These are phyloP conservation scores for Malus fusca DNA, from an alignment of 306 rosid genomes.

Conservation along the genomic window DNA sequence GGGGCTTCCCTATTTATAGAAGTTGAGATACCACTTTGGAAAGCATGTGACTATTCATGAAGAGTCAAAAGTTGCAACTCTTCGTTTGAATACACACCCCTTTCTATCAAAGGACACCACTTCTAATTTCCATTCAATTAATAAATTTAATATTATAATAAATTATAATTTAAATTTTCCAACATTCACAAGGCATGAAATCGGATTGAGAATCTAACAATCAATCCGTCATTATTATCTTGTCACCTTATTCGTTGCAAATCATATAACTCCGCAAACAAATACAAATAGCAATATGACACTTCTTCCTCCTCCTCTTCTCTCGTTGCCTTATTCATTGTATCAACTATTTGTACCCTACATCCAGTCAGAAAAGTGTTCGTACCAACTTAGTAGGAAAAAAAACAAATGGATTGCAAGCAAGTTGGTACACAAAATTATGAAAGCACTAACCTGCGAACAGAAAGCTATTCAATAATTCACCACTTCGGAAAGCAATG, in stretches of 20 bases:
- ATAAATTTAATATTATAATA: no score
- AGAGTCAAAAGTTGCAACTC: no score
- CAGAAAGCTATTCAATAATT: background rate
- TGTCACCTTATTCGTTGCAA: no score
- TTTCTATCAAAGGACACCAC: no score
- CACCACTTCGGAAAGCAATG: slow-evolving; percentile 17
- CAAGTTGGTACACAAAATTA: background rate
- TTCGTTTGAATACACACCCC: no score
- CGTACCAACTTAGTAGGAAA: background rate
- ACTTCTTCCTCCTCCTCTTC: background rate
- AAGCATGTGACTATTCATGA: no score
- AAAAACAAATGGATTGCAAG: background rate
- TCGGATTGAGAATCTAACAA: background rate
- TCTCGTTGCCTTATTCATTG: background rate
- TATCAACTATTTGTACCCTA: background rate
- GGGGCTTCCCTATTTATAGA: no score
- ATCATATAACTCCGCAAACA: no score
- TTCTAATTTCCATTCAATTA: no score
- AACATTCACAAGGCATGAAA: background rate
- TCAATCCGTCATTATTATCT: no score
- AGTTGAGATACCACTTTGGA: no score
- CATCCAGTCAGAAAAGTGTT: background rate
- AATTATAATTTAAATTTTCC: no score
- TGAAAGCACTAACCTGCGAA: background rate
- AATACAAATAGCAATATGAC: background rate